Conservation (phyloP, 2,329 filamentous ascomycete genomes). For the Zalaria obscura region DNA sequence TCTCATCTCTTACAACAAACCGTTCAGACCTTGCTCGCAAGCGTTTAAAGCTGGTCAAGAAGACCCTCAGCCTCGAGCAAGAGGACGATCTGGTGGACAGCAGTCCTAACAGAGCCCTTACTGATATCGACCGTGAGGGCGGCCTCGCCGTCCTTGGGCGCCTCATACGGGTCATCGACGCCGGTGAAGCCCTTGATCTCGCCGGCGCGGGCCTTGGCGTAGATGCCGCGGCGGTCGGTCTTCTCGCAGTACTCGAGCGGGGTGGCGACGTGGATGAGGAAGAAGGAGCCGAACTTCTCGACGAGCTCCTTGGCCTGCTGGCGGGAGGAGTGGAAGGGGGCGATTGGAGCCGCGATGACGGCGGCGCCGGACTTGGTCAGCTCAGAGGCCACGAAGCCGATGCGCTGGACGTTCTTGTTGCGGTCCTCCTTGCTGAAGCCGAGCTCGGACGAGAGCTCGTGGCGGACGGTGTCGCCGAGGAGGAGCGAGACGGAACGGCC, state of each 20-base stretch:
- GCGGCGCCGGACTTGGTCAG: slow-evolving; percentile 84
- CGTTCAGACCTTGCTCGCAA: too few relatives aligned
- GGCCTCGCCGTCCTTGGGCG: slow-evolving; percentile 64
- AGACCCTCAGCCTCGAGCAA: slow-evolving; percentile 81
- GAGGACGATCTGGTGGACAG: slow-evolving; percentile 93
- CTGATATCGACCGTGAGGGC: slow-evolving; percentile 74
- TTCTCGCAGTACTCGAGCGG: slow-evolving; percentile 85
- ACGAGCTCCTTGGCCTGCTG: slow-evolving; percentile 69
- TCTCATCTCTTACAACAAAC: too few relatives aligned
- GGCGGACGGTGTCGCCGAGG: slow-evolving; percentile 86
- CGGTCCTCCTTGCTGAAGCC: slow-evolving; percentile 91
- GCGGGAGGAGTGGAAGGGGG: slow-evolving; percentile 72
- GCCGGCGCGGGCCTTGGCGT: slow-evolving; percentile 66
- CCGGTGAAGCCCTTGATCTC: slow-evolving; percentile 98
- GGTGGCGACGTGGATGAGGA: slow-evolving; percentile 88
- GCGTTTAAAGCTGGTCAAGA: slow-evolving; percentile 48
- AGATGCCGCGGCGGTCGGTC: slow-evolving; percentile 87
- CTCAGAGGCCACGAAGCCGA: slow-evolving; percentile 91
- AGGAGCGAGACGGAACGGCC: slow-evolving; percentile 89
- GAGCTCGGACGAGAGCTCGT: slow-evolving; percentile 85
- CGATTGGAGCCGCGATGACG: slow-evolving; percentile 92
- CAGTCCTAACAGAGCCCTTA: slow-evolving; percentile 78
- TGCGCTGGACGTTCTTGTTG: slow-evolving; percentile 87
- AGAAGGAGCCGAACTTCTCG: slow-evolving; percentile 81
- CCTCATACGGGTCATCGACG: slow-evolving; percentile 93